Base-by-base conservation (phyloP, 192 early-diverging fungal species). In the Entomortierella chlamydospora region DNA sequence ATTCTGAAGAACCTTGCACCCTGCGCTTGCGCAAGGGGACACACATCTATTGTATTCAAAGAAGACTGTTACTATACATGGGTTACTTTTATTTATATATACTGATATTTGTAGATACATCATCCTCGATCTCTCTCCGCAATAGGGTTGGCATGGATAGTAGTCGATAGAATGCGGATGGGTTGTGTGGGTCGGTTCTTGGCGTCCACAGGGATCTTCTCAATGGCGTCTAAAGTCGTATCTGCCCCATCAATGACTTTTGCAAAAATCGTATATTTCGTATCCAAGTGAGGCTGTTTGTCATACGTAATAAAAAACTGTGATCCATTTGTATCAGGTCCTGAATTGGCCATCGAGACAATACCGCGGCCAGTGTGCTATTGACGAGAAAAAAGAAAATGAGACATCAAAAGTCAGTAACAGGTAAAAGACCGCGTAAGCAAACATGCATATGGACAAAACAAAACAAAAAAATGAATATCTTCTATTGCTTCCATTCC, bases 111-210 rank as follows among this genome's bases (percentile, higher is more conserved):
- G n/a, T n/a, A n/a, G 34, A 37, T 37, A 37, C 34, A 37, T 37
- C 11, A n/a, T n/a, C n/a, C n/a, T 22, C 68, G 68, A 30, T 83
- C 76, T 20, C 52, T 49, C 13, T 97, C 94, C 11, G 97, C 95
- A 22, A 97, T 82, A 13, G 97, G 97, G 81, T 99, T 99, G 6
- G 97, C 96, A 82, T 98, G 96, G 29, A 99, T 93, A 0, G 92
- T 96, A 12, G 96, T 88, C 0, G 83, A 83, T 62, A 79, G 74
- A 23, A 99, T 91, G 65, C 88, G 85, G 15, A 97, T 87, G 0
- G 93, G 91, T 57, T 95, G 90, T 11, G 91, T 68, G 5, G 98
- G 97, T 10, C 92, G 79, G 66, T 92, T 83, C 72, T 96, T 95
- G 41, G 90, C 91, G 56, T 93, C 93, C 15, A 96, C 93, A 52